phyloP scores from a whole-genome alignment of 768 basidiomycete genomes.

The Suillus subaureus region DNA sequence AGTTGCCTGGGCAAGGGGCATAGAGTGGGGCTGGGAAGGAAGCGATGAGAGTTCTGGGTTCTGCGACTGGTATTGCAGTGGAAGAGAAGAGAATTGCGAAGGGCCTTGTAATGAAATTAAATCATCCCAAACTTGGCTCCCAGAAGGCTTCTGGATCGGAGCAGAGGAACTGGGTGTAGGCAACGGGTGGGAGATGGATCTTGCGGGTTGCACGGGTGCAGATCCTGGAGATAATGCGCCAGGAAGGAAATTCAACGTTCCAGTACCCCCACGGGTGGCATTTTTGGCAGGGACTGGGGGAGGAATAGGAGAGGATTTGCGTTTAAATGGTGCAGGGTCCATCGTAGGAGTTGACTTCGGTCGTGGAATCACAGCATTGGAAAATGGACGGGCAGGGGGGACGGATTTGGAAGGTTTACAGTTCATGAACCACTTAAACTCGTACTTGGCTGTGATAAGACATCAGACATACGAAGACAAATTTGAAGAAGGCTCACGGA shows the following conservation, averaged over 20 bases:
- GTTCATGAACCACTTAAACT: conserved; percentile 70
- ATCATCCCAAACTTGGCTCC: conserved; percentile 59
- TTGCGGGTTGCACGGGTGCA: conserved; percentile 16
- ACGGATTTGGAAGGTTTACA: conserved; percentile 49
- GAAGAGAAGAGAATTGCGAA: conserved; percentile 43
- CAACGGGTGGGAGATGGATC: conserved; percentile 42
- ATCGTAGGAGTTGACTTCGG: conserved; percentile 20
- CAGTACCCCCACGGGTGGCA: conserved; percentile 17
- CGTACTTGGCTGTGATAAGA: conserved; percentile 68
- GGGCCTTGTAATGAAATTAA: conserved; percentile 49
- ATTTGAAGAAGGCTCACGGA: conserved; percentile 35
- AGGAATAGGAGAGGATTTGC: conserved; percentile 26
- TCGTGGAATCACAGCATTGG: conserved; percentile 26
- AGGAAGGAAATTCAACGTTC: conserved; percentile 15
- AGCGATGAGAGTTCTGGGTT: conserved; percentile 7
- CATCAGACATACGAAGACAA: neutral
- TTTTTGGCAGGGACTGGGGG: conserved; percentile 30
- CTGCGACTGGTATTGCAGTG: conserved; percentile 42
- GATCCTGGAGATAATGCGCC: conserved; percentile 14
- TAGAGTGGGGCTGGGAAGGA: conserved; percentile 20
- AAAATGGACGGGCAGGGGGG: conserved; percentile 41
- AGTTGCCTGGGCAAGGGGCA: conserved; percentile 13
- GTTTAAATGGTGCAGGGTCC: conserved; percentile 15
- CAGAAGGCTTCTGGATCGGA: conserved; percentile 21
- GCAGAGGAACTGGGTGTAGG: conserved; percentile 14